Conservation (phyloP, 805 yeast species). For the Saturnispora hagleri region DNA sequence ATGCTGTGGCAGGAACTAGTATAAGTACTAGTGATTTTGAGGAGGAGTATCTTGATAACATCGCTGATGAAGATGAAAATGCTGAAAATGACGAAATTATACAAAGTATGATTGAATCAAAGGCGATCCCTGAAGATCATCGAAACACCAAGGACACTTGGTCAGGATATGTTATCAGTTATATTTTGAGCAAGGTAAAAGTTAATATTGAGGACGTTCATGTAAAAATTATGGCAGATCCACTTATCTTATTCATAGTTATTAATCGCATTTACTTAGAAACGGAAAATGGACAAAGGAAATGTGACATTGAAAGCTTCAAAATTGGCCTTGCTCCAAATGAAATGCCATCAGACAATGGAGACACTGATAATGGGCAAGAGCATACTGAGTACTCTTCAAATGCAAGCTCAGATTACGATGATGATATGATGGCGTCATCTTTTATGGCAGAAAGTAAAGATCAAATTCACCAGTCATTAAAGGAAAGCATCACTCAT, state of each 20-base stretch:
- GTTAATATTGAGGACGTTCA: constrained; percentile 39
- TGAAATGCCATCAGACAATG: constrained; percentile 23
- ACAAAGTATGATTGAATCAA: background rate
- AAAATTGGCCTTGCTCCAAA: constrained; percentile 35
- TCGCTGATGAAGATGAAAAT: constrained; percentile 24
- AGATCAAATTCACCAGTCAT: constrained; percentile 25
- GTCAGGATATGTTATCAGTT: constrained; percentile 48
- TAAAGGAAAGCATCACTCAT: constrained; percentile 51
- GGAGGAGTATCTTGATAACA: constrained; percentile 10
- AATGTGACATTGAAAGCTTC: constrained; percentile 32
- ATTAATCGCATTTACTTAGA: constrained; percentile 27
- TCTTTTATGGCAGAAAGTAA: constrained; percentile 25
- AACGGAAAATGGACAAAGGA: constrained; percentile 40
- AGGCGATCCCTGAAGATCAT: constrained; percentile 1
- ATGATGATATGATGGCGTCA: constrained; percentile 30
- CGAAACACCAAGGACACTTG: constrained; percentile 9
- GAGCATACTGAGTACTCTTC: constrained; percentile 3
- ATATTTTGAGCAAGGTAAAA: constrained; percentile 53
- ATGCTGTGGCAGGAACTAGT: constrained; percentile 29
- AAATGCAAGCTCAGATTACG: constrained; percentile 24
- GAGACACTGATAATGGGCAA: constrained; percentile 3
- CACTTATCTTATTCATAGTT: constrained; percentile 27
- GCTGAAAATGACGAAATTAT: constrained; percentile 9
- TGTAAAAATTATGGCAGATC: constrained; percentile 42
- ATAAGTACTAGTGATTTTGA: constrained; percentile 2